Percentiles rank a stretch among this genome's conserved stretches.
phyloP scores from a whole-genome alignment of 805 yeast species.

The Nakazawaea ernobii region DNA sequence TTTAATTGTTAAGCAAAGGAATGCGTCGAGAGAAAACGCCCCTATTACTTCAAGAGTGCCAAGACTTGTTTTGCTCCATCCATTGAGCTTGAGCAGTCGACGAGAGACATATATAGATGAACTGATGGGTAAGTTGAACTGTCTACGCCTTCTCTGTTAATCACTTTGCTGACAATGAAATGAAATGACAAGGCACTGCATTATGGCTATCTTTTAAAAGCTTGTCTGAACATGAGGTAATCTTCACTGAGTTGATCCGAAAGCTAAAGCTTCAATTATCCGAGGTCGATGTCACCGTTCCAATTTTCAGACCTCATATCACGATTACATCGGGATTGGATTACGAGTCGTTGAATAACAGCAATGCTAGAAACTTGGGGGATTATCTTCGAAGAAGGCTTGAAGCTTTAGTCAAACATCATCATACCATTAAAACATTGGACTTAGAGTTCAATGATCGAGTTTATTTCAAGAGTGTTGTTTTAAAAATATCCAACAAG shows the following conservation, averaged over 20 bases:
- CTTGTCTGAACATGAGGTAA: neutral
- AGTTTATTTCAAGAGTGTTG: neutral
- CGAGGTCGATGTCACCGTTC: neutral
- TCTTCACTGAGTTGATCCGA: neutral
- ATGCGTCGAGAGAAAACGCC: too few relatives aligned
- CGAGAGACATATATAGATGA: too few relatives aligned
- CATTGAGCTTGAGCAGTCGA: too few relatives aligned
- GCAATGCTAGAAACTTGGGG: neutral
- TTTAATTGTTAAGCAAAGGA: neutral
- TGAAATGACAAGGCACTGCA: slow-evolving; percentile 2
- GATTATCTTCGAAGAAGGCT: neutral
- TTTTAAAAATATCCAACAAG: neutral
- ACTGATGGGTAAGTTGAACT: too few relatives aligned
- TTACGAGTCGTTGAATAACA: too few relatives aligned
- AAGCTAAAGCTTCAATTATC: neutral
- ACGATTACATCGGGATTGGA: neutral
- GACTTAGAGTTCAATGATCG: neutral
- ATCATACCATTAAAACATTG: neutral
- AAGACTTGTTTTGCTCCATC: too few relatives aligned
- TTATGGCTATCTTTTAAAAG: slow-evolving; percentile 1
- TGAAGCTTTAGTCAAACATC: neutral
- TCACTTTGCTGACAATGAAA: neutral
- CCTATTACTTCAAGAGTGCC: too few relatives aligned
- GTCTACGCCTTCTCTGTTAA: neutral
- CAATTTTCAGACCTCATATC: neutral